Evolutionary conservation across 2,329 filamentous ascomycete genomes (phyloP).

Genomic region (Arthroderma uncinatum): DNA sequence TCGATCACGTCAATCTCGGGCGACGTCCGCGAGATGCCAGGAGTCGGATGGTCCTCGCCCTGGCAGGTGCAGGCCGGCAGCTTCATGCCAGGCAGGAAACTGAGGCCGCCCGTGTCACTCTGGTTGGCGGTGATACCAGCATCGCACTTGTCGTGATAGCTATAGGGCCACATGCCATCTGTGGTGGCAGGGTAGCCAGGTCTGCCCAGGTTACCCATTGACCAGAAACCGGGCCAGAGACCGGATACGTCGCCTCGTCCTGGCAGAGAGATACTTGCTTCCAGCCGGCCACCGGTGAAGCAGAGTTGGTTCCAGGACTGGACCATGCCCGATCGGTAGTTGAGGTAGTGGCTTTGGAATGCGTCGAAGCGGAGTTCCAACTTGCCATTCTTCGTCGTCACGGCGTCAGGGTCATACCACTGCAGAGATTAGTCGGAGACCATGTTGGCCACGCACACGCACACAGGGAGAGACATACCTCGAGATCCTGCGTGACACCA

Average conservation of each 20-base stretch:
- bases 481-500: constrained; percentile 57
- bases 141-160: constrained; percentile 58
- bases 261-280: constrained; percentile 59
- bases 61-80: constrained; percentile 57
- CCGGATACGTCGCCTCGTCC: constrained; percentile 55
- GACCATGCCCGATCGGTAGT: constrained; percentile 62
- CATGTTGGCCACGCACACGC: too few species aligned
- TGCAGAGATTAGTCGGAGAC: constrained; percentile 20
- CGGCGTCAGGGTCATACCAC: constrained; percentile 61
- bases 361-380: constrained; percentile 55
- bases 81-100: constrained; percentile 57
- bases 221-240: constrained; percentile 67
- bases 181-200: constrained; percentile 59
- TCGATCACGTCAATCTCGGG: constrained; percentile 64
- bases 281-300: constrained; percentile 59
- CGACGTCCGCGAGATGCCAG: constrained; percentile 53
- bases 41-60: constrained; percentile 53
- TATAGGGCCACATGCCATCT: constrained; percentile 65
- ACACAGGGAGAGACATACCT: constrained; percentile 34
- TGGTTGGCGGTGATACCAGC: constrained; percentile 62
- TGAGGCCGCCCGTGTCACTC: constrained; percentile 55
- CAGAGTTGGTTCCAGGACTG: constrained; percentile 65
- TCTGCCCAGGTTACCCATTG: constrained; percentile 61
- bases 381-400: constrained; percentile 50
- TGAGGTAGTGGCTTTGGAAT: constrained; percentile 53